phyloP scores from a whole-genome alignment of 2,329 filamentous ascomycete genomes.

The Berkeleyomyces rouxiae region DNA sequence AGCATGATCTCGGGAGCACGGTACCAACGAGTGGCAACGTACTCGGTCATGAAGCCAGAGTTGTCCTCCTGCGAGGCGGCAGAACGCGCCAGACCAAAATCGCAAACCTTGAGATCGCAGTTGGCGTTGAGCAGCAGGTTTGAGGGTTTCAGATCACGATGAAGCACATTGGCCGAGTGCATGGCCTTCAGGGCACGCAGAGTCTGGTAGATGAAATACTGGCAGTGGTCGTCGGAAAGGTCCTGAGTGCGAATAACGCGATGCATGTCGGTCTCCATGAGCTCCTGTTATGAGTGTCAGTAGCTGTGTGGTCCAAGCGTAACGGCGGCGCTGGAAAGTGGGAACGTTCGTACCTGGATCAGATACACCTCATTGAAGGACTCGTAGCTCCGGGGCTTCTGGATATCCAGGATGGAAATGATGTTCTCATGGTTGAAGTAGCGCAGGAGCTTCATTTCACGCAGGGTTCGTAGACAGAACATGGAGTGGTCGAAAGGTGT shows the following conservation, averaged over 20 bases:
- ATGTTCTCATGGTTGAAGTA: constrained; percentile 99
- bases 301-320: constrained; percentile 14
- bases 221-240: constrained; percentile 95
- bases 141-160: constrained; percentile 93
- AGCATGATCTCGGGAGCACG: constrained; percentile 99
- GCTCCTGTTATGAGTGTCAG: constrained; percentile 40
- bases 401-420: constrained; percentile 97
- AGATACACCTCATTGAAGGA: constrained; percentile 96
- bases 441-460: constrained; percentile 96
- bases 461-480: constrained; percentile 90
- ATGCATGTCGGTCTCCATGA: constrained; percentile 99
- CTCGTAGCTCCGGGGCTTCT: constrained; percentile 92
- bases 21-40: constrained; percentile 97
- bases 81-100: constrained; percentile 89
- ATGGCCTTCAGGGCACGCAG: constrained; percentile 94
- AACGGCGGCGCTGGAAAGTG: not conserved
- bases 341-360: constrained; percentile 55
- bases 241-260: constrained; percentile 97
- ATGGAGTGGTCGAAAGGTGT: constrained; percentile 98
- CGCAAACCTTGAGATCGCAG: constrained; percentile 97
- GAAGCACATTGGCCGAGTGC: constrained; percentile 96
- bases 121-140: constrained; percentile 96
- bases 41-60: constrained; percentile 99
- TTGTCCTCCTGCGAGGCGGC: constrained; percentile 97
- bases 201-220: constrained; percentile 99